Percentiles rank a stretch among this genome's conserved stretches.
Evolutionary conservation across 2,329 filamentous ascomycete species (phyloP).

Genomic region (Polytolypa hystricis): DNA sequence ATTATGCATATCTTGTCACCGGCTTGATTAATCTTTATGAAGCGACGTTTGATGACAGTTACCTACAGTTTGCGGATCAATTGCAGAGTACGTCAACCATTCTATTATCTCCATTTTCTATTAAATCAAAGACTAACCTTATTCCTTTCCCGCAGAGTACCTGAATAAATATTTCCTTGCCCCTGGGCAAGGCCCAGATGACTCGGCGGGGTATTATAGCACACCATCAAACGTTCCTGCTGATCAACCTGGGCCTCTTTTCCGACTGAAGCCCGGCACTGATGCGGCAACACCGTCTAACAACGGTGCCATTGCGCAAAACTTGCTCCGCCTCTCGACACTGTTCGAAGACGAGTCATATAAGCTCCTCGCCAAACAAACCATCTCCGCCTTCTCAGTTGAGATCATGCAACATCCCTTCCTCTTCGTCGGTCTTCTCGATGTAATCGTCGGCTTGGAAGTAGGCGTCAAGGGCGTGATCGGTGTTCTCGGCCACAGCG

Average conservation of each 20-base stretch:
- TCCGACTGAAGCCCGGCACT: constrained; percentile 90
- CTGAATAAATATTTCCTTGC: constrained; percentile 76
- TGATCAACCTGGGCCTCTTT: constrained; percentile 50
- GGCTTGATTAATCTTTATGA: constrained; percentile 78
- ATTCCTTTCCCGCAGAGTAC: constrained; percentile 39
- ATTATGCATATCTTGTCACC: constrained; percentile 81
- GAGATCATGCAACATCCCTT: constrained; percentile 91
- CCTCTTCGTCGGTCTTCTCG: constrained; percentile 73
- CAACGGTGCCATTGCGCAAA: constrained; percentile 76
- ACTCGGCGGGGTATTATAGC: constrained; percentile 31
- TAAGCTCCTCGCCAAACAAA: constrained; percentile 55
- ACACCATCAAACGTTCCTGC: constrained; percentile 41
- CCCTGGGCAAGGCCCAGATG: constrained; percentile 27
- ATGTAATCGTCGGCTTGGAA: constrained; percentile 61
- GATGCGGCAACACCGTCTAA: constrained; percentile 83
- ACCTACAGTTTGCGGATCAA: constrained; percentile 68
- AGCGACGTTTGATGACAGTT: constrained; percentile 62
- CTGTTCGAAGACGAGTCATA: constrained; percentile 58
- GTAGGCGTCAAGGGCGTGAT: constrained; percentile 56
- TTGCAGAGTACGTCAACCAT: constrained; percentile 52
- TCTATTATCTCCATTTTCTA: background rate
- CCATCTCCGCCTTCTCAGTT: constrained; percentile 74
- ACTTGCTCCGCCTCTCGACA: constrained; percentile 69
- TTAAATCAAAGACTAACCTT: constrained; percentile 8
- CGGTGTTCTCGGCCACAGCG: constrained; percentile 37